Conservation (phyloP, 495 filamentous ascomycete genomes). For the Friedmanniomyces simplex region DNA sequence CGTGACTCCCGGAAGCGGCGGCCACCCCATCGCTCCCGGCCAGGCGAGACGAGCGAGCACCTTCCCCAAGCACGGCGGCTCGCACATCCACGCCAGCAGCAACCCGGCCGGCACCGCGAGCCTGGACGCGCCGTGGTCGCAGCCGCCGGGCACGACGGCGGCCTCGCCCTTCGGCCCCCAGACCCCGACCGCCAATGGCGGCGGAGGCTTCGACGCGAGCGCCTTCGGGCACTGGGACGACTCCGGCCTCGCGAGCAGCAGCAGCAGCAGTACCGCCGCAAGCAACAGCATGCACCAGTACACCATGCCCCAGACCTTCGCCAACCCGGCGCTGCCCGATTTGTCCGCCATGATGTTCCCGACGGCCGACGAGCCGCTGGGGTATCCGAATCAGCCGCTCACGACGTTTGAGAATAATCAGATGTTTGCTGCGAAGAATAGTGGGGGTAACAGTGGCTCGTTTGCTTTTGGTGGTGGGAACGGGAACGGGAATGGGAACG, state of each 20-base stretch:
- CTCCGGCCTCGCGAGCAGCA: neutral
- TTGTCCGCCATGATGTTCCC: slow-evolving; percentile 88
- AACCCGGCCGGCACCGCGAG: neutral
- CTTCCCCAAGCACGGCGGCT: slow-evolving; percentile 30
- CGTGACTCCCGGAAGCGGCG: slow-evolving; percentile 18
- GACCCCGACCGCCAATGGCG: slow-evolving; percentile 4
- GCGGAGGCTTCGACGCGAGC: slow-evolving; percentile 8
- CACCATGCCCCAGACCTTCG: slow-evolving; percentile 22
- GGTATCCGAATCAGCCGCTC: slow-evolving; percentile 78
- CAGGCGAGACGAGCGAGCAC: slow-evolving; percentile 37
- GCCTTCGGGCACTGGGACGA: neutral
- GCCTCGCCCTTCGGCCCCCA: slow-evolving; percentile 12
- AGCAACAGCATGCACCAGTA: slow-evolving; percentile 12
- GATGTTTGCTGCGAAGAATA: slow-evolving; percentile 19
- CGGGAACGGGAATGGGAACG: neutral
- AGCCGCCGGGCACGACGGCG: neutral
- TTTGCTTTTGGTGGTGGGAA: neutral
- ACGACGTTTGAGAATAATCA: slow-evolving; percentile 48
- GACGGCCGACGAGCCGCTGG: slow-evolving; percentile 69
- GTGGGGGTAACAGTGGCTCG: too few species aligned
- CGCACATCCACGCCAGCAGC: neutral
- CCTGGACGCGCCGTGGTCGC: slow-evolving; percentile 10
- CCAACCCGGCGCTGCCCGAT: slow-evolving; percentile 51
- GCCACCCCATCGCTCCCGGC: slow-evolving; percentile 23
- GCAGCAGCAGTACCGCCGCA: slow-evolving; percentile 3